Evolutionary conservation across 179 eudicot genomes (phyloP).

Genomic region (Silene coronaria): DNA sequence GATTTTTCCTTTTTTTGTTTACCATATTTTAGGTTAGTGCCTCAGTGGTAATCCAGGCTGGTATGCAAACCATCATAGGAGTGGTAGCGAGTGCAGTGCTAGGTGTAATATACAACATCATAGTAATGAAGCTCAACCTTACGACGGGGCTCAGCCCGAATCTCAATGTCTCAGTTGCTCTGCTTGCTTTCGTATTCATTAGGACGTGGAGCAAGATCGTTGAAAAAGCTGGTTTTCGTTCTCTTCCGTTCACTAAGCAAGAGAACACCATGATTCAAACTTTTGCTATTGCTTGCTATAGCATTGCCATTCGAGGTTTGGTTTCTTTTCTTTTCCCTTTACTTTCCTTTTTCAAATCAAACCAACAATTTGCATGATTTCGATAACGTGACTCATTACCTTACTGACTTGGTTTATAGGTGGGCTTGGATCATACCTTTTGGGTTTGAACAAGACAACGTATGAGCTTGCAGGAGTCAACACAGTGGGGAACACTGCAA

Average conservation of each 20-base stretch:
- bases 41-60: no score
- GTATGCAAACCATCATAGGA: conserved; percentile 69
- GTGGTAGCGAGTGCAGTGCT: conserved; percentile 54
- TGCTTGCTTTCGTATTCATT: conserved; percentile 62
- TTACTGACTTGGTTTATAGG: conserved; percentile 27
- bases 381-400: no score
- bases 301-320: conserved; percentile 68
- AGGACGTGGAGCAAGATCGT: conserved; percentile 46
- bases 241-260: conserved; percentile 65
- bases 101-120: conserved; percentile 51
- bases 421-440: conserved; percentile 74
- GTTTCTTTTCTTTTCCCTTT: neutral
- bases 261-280: conserved; percentile 92
- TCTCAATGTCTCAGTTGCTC: conserved; percentile 78
- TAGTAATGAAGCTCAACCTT: conserved; percentile 69
- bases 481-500: conserved; percentile 52
- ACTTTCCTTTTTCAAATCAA: no score
- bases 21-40: no score
- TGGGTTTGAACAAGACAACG: conserved; percentile 69
- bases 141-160: conserved; percentile 65
- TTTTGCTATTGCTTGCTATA: conserved; percentile 72
- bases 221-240: conserved; percentile 36
- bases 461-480: conserved; percentile 56
- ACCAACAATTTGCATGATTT: no score
- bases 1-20: no score